Evolutionary conservation across 176 grass and related monocot species (phyloP).

Genomic region (Saccharum officinarum): DNA sequence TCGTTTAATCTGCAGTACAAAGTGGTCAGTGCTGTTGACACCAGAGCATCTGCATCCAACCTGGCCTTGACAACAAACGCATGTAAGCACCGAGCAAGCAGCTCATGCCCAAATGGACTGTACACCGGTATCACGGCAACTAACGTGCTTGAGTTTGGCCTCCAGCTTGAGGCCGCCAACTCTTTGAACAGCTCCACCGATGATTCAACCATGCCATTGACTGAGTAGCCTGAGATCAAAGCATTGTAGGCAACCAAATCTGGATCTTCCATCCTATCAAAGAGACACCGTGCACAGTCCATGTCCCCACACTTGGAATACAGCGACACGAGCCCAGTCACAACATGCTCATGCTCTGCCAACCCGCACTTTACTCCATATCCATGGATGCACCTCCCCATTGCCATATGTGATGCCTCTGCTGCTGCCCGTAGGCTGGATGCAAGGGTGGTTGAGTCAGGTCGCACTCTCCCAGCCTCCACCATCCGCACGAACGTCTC

Average conservation of each 20-base stretch:
- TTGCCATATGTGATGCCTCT: constrained; percentile 39
- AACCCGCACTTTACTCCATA: constrained; percentile 50
- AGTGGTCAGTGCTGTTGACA: constrained; percentile 65
- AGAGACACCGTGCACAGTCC: constrained; percentile 44
- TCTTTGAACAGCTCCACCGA: constrained; percentile 63
- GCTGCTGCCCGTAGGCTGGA: constrained; percentile 58
- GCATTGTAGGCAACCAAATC: constrained; percentile 81
- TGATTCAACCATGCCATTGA: constrained; percentile 55
- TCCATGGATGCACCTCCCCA: constrained; percentile 59
- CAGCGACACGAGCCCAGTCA: constrained; percentile 60
- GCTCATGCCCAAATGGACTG: constrained; percentile 59
- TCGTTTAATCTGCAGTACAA: constrained; percentile 72
- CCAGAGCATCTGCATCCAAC: constrained; percentile 51
- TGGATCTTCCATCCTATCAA: constrained; percentile 53
- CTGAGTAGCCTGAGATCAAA: constrained; percentile 65
- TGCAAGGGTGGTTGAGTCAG: constrained; percentile 63
- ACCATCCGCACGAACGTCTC: constrained; percentile 63
- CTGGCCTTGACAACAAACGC: constrained; percentile 42
- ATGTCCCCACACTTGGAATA: constrained; percentile 61
- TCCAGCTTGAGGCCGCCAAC: constrained; percentile 34
- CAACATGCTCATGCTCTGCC: constrained; percentile 44
- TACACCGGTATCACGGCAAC: constrained; percentile 71
- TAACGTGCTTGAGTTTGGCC: constrained; percentile 53
- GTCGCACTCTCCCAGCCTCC: constrained; percentile 25
- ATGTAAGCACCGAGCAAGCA: constrained; percentile 51